Evolutionary conservation across 1,139 yeast species (phyloP).

Genomic region (Martiniozyma asiatica): DNA sequence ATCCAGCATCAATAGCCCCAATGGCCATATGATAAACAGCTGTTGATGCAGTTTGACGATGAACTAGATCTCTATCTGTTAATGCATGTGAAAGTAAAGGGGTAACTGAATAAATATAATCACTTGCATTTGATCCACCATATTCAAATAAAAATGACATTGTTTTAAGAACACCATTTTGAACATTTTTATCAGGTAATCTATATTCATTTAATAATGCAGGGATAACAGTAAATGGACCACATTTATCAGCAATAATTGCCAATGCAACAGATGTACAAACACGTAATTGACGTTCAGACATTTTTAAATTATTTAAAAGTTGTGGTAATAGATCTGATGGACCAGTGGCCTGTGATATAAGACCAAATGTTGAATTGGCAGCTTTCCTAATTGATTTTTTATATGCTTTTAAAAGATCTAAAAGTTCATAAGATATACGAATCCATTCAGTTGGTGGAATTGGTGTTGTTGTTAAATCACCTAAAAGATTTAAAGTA

Average conservation of each 20-base stretch:
- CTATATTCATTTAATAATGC: conserved; percentile 93
- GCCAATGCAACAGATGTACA: conserved; percentile 98
- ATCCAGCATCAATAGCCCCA: conserved; percentile 64
- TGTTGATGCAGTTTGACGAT: conserved; percentile 90
- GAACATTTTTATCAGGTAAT: conserved; percentile 86
- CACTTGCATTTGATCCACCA: conserved; percentile 70
- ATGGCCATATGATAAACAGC: conserved; percentile 75
- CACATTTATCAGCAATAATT: conserved; percentile 87
- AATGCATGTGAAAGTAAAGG: conserved; percentile 85
- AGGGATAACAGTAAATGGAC: conserved; percentile 92
- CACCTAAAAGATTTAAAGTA: conserved; percentile 69
- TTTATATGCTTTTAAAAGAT: conserved; percentile 76
- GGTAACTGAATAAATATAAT: conserved; percentile 70
- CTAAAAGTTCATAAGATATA: conserved; percentile 81
- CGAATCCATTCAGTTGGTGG: conserved; percentile 98
- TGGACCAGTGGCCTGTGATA: conserved; percentile 91
- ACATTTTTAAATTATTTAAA: conserved; percentile 75
- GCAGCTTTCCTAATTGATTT: conserved; percentile 77
- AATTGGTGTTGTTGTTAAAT: conserved; percentile 74
- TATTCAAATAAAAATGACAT: conserved; percentile 91
- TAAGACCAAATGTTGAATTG: conserved; percentile 81
- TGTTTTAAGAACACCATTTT: conserved; percentile 89
- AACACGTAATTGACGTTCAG: conserved; percentile 91
- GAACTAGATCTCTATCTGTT: conserved; percentile 84
- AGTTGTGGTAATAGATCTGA: conserved; percentile 84